Evolutionary conservation across 306 rosid species (phyloP), one percentile per base, ranked within the genome.

Genomic region (Potentilla sterilis): DNA sequence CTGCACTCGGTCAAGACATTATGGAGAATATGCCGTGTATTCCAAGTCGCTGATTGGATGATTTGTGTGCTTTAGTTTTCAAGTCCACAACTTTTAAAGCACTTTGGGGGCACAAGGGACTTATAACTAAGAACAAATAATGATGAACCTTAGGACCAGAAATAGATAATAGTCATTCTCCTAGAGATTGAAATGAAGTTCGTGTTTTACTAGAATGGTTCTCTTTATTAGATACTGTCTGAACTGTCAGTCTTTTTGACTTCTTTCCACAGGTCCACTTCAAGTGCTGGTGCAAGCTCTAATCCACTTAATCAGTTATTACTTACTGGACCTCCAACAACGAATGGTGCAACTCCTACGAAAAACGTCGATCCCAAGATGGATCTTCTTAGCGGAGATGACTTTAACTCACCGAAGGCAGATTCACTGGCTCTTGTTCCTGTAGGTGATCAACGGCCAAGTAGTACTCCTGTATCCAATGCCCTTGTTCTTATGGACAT

Each of bases 381-480:
- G 80, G 99, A 96, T 85, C 88, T 96, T 79, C 98, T 96, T 74
- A 96, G 99, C 7, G 99, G 99, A 38, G 98, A 95, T 62, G 91
- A 91, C 79, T 96, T 83, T 81, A 86, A 75, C 84, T 92, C 96
- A 73, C 96, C 96, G 2, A 89, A 85, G 82, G 88, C 92, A 37
- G 98, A 89, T 74, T 89, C 99, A 47, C 79, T 92, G 86, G 98
- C 99, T 77, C 91, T 96, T 74, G 98, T 96, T 81, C 93, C 97
- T 78, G 70, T 96, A 37, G 40, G 40, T 7, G 91, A 87, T 78
- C 95, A 83, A 69, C 90, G 78, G 83, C 78, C 96, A 32, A 81
- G 78, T 52, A 81, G 78, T 52, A 80, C 89, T 83, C 85, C 89
- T 59, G 76, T 52, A 32, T 81, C 96, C 75, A 96, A 89, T 75